Conservation (phyloP, 768 basidiomycete species). For the Brasilioporus rufonigricans region DNA sequence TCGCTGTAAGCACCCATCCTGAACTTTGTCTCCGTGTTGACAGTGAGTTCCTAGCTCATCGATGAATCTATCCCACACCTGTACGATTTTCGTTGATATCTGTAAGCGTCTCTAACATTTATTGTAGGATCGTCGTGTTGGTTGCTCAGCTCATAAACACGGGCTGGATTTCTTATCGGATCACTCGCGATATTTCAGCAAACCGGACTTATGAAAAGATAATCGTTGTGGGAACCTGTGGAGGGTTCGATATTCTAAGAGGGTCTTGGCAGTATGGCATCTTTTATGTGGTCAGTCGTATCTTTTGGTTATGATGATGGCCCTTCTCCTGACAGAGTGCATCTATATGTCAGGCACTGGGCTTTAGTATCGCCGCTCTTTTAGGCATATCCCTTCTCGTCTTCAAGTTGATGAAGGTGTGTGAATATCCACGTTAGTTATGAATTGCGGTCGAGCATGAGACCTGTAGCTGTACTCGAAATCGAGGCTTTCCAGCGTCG, state of each 20-base stretch:
- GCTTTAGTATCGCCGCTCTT: slow-evolving; percentile 38
- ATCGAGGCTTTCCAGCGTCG: slow-evolving; percentile 48
- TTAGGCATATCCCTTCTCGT: slow-evolving; percentile 39
- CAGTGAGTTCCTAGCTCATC: slow-evolving; percentile 36
- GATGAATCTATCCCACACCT: slow-evolving; percentile 54
- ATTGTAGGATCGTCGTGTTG: slow-evolving; percentile 33
- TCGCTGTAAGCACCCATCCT: slow-evolving; percentile 38
- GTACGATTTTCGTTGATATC: slow-evolving; percentile 18
- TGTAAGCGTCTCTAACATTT: neutral
- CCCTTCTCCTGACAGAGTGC: slow-evolving; percentile 4
- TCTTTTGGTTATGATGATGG: neutral
- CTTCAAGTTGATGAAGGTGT: slow-evolving; percentile 42
- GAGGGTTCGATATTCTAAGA: slow-evolving; percentile 39
- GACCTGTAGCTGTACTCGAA: slow-evolving; percentile 47
- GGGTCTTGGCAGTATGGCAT: slow-evolving; percentile 39
- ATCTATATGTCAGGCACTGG: slow-evolving; percentile 36
- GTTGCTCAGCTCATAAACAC: slow-evolving; percentile 46
- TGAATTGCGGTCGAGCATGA: neutral
- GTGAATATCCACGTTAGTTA: slow-evolving; percentile 1
- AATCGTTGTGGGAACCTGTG: slow-evolving; percentile 40
- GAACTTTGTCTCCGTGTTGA: neutral
- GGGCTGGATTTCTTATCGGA: slow-evolving; percentile 46
- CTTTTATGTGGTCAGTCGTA: slow-evolving; percentile 34
- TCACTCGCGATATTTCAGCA: slow-evolving; percentile 34
- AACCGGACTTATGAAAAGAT: slow-evolving; percentile 32